Conservation (phyloP, 2,329 filamentous ascomycete genomes). For the Penicillium capsulatum region DNA sequence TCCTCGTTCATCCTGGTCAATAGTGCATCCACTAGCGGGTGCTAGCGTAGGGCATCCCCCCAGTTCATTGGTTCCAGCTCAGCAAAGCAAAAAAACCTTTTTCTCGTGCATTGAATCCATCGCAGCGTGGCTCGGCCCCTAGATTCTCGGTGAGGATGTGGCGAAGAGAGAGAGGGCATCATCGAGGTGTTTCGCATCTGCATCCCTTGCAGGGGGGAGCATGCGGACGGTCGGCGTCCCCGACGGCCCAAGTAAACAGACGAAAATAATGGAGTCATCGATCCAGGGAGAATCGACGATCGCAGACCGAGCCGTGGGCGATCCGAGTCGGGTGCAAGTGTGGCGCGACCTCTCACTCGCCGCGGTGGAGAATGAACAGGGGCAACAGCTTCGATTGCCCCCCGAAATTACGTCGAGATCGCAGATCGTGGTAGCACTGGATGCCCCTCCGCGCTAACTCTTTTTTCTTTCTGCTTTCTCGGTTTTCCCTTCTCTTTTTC, state of each 20-base stretch:
- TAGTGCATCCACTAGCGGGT: constrained; percentile 17
- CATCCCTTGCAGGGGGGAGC: constrained; percentile 12
- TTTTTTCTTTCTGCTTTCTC: constrained; percentile 7
- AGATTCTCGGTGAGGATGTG: too few relatives aligned
- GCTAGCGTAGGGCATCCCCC: constrained; percentile 9
- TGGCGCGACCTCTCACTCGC: constrained; percentile 18
- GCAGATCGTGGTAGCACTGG: constrained; percentile 8
- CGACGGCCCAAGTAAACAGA: background rate
- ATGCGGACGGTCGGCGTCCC: background rate
- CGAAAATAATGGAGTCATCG: constrained; percentile 15
- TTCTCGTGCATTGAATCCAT: constrained; percentile 4
- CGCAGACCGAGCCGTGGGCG: background rate
- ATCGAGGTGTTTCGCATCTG: constrained; percentile 3
- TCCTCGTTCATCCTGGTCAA: constrained; percentile 8
- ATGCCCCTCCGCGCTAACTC: constrained; percentile 14
- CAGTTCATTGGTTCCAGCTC: constrained; percentile 16
- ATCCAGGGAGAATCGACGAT: constrained; percentile 6
- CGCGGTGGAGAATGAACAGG: constrained; percentile 5
- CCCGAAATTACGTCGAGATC: constrained; percentile 6
- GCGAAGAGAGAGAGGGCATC: too few relatives aligned
- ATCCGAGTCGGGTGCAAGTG: constrained; percentile 7
- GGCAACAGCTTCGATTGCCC: constrained; percentile 1
- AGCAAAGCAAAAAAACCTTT: constrained; percentile 6
- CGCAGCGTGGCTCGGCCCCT: too few relatives aligned
- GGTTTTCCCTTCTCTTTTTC: background rate